These are phyloP conservation scores for Trichoderma breve DNA, from an alignment of 2,329 filamentous ascomycete species.

Conservation along the genomic window DNA sequence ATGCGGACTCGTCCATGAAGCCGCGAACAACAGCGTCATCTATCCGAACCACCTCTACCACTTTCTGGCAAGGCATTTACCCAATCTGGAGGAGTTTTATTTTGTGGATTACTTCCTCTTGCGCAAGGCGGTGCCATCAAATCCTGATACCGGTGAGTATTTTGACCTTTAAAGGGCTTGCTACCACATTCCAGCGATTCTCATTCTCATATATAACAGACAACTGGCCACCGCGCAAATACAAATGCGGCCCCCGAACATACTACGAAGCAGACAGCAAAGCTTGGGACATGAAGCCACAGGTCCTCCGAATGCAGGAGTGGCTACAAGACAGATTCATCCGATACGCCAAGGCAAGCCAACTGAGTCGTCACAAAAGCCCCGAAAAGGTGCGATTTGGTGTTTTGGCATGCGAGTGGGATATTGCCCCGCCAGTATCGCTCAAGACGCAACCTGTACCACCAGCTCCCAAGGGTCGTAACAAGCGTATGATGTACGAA, in stretches of 20 bases:
- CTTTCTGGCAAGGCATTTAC: constrained; percentile 42
- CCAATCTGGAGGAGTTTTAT: constrained; percentile 44
- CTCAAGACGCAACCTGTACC: constrained; percentile 17
- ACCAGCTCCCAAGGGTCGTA: constrained; percentile 28
- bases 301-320: constrained; percentile 35
- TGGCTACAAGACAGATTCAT: constrained; percentile 42
- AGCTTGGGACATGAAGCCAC: constrained; percentile 37
- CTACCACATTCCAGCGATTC: neutral
- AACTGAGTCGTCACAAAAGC: constrained; percentile 31
- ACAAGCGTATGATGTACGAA: constrained; percentile 29
- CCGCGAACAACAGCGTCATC: constrained; percentile 26
- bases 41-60: constrained; percentile 44
- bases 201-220: neutral
- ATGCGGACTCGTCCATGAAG: constrained; percentile 36
- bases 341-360: constrained; percentile 36
- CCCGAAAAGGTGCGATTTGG: constrained; percentile 42
- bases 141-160: neutral
- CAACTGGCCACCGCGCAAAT: neutral
- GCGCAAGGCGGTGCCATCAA: constrained; percentile 25
- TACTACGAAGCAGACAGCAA: constrained; percentile 37
- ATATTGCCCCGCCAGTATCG: constrained; percentile 26
- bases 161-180: neutral
- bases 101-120: constrained; percentile 45
- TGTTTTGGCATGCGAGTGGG: constrained; percentile 44
- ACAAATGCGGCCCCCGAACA: constrained; percentile 24